Conservation (phyloP, 768 basidiomycete genomes). For the Lactarius sanguifluus region DNA sequence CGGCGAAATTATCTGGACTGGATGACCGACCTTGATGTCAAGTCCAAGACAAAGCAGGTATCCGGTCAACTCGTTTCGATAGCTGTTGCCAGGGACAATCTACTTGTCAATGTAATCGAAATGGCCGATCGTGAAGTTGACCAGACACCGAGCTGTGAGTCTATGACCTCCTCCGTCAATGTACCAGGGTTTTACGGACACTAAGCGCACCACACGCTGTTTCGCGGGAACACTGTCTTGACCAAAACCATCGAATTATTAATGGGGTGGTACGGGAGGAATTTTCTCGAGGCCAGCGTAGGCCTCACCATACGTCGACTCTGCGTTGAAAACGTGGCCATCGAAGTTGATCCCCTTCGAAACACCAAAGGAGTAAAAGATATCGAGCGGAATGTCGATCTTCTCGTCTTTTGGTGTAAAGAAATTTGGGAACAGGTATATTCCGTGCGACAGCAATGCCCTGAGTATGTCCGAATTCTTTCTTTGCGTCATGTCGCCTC, state of each 20-base stretch:
- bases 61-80: constrained; percentile 64
- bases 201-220: constrained; percentile 76
- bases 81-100: constrained; percentile 62
- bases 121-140: constrained; percentile 72
- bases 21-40: constrained; percentile 68
- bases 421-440: constrained; percentile 84
- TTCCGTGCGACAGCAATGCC: constrained; percentile 68
- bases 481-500: constrained; percentile 9
- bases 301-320: constrained; percentile 68
- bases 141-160: constrained; percentile 62
- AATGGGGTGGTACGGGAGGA: constrained; percentile 79
- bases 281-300: constrained; percentile 78
- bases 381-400: constrained; percentile 63
- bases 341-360: constrained; percentile 80
- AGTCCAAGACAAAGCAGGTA: constrained; percentile 62
- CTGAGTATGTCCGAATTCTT: constrained; percentile 51
- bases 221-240: constrained; percentile 57
- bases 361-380: constrained; percentile 61
- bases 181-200: constrained; percentile 9
- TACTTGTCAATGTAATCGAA: constrained; percentile 68
- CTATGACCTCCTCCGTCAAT: constrained; percentile 3
- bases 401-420: constrained; percentile 73
- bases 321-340: constrained; percentile 67
- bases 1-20: constrained; percentile 70
- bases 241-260: constrained; percentile 71